phyloP scores from a whole-genome alignment of 1,284 basidiomycete species.

The Ustilago lituana region DNA sequence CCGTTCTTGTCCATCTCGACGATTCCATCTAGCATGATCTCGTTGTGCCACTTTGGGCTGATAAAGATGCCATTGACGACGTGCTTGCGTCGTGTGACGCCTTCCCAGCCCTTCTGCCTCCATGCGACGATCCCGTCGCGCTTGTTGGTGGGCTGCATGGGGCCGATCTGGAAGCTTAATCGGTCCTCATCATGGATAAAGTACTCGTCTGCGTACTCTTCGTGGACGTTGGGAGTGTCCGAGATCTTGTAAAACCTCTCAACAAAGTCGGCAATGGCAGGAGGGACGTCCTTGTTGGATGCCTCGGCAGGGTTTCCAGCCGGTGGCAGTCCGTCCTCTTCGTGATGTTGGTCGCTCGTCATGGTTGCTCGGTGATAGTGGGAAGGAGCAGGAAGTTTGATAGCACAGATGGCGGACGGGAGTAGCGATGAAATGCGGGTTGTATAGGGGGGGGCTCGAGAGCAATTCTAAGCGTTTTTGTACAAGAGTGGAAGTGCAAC shows the following conservation, averaged over 20 bases:
- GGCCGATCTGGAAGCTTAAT: conserved; percentile 50
- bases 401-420: too few species aligned
- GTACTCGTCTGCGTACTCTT: conserved; percentile 37
- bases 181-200: conserved; percentile 32
- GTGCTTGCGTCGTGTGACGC: conserved; percentile 43
- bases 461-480: too few species aligned
- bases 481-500: too few species aligned
- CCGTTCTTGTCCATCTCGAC: conserved; percentile 54
- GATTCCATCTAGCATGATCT: conserved; percentile 51
- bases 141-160: conserved; percentile 40
- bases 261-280: conserved; percentile 33
- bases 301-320: conserved; percentile 30
- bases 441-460: background rate
- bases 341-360: conserved; percentile 11
- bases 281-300: conserved; percentile 30
- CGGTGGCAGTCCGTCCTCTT: conserved; percentile 31
- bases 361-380: background rate
- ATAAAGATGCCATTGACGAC: conserved; percentile 44
- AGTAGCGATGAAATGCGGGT: too few species aligned
- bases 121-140: conserved; percentile 35
- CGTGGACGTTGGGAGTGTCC: conserved; percentile 41
- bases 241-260: conserved; percentile 42
- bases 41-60: conserved; percentile 40
- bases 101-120: conserved; percentile 46
- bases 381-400: too few species aligned